Percentiles rank a stretch among this genome's conserved stretches.
phyloP scores from a whole-genome alignment of 2,329 filamentous ascomycete genomes.

The Sclerotiophoma versabilis region DNA sequence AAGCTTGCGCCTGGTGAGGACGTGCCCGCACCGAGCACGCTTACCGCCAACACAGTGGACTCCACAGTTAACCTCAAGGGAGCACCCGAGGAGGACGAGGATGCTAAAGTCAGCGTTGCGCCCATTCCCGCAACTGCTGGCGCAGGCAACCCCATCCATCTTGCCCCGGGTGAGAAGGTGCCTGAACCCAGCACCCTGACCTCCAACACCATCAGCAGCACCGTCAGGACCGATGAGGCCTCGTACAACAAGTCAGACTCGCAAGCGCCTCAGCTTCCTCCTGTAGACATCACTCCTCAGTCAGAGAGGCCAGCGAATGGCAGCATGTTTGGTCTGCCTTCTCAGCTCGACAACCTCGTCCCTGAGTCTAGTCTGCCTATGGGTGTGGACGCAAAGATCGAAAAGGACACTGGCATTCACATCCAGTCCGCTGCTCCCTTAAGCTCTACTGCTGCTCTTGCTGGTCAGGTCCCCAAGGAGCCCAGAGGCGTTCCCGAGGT shows the following conservation, averaged over 20 bases:
- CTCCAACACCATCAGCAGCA: slow-evolving; percentile 72
- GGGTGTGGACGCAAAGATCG: slow-evolving; percentile 53
- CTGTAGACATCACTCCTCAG: slow-evolving; percentile 53
- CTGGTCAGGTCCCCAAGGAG: slow-evolving; percentile 55
- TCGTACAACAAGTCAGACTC: slow-evolving; percentile 85
- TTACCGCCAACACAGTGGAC: slow-evolving; percentile 75
- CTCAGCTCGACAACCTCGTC: slow-evolving; percentile 69
- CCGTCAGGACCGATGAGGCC: slow-evolving; percentile 69
- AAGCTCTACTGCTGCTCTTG: slow-evolving; percentile 57
- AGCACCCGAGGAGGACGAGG: slow-evolving; percentile 33
- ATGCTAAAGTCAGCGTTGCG: slow-evolving; percentile 60
- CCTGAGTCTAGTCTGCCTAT: slow-evolving; percentile 85
- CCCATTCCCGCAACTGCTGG: slow-evolving; percentile 66
- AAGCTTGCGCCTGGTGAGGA: slow-evolving; percentile 79
- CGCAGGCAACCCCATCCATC: slow-evolving; percentile 77
- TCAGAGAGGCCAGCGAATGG: slow-evolving; percentile 53
- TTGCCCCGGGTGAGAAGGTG: slow-evolving; percentile 81
- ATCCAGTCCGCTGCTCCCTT: slow-evolving; percentile 53
- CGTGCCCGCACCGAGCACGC: slow-evolving; percentile 70
- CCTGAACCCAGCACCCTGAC: slow-evolving; percentile 71
- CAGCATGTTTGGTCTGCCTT: slow-evolving; percentile 56
- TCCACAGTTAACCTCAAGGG: slow-evolving; percentile 56
- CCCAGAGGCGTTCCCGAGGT: slow-evolving; percentile 61
- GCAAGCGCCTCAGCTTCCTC: slow-evolving; percentile 52
- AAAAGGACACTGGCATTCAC: slow-evolving; percentile 49